Evolutionary conservation across 306 rosid genomes (phyloP).

Genomic region (Citrullus amarus): DNA sequence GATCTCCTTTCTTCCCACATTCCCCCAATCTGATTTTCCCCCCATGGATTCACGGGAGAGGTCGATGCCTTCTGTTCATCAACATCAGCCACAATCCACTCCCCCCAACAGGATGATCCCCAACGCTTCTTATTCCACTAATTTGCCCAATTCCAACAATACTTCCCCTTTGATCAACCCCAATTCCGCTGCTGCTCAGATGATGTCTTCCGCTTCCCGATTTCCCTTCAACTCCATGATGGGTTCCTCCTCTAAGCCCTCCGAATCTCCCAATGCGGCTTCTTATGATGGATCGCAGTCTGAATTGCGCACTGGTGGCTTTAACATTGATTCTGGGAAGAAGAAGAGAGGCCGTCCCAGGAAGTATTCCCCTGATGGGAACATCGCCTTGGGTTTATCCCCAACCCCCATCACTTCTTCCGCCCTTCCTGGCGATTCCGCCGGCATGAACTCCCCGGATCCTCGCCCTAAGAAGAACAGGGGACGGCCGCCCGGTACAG

Average conservation of each 20-base stretch:
- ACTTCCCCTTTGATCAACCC: conserved; percentile 37
- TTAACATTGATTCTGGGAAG: conserved; percentile 50
- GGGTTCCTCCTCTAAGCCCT: conserved; percentile 20
- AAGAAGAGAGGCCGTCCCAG: conserved; percentile 95
- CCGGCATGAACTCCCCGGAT: conserved; percentile 43
- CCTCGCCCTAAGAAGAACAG: conserved; percentile 41
- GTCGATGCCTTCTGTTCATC: conserved; percentile 11
- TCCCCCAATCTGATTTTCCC: neutral
- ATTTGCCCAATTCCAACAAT: conserved; percentile 18
- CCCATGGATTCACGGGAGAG: conserved; percentile 70
- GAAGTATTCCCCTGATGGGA: conserved; percentile 73
- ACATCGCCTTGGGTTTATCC: conserved; percentile 63
- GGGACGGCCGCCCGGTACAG: conserved; percentile 87
- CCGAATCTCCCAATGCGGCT: conserved; percentile 30
- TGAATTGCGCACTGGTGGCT: conserved; percentile 14
- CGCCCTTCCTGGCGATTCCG: conserved; percentile 37
- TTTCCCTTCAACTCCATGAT: conserved; percentile 47
- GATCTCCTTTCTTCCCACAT: neutral
- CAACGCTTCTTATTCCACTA: conserved; percentile 31
- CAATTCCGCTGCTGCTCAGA: conserved; percentile 34
- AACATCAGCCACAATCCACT: conserved; percentile 7
- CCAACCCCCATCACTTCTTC: conserved; percentile 43
- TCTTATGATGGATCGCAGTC: conserved; percentile 54
- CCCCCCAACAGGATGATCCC: conserved; percentile 40
- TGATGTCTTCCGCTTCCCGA: conserved; percentile 36